Evolutionary conservation across 371 early-diverging fungal genomes (phyloP), one percentile per base, ranked within the genome.

Genomic region (Apophysomyces elegans): DNA sequence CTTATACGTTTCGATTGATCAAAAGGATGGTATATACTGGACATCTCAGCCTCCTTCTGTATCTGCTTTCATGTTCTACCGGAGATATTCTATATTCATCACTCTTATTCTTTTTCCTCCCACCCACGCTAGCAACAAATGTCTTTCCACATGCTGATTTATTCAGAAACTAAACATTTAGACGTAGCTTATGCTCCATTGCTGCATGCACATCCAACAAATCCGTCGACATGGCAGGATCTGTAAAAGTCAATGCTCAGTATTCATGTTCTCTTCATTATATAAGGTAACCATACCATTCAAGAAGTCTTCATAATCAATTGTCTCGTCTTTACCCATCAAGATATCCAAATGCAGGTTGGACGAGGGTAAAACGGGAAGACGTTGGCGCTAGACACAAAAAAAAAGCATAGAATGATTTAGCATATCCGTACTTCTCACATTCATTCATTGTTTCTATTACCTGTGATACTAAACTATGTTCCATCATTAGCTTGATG

Each of bases 241-340:
- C 89, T 89, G 79, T 58, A 57, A 56, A 39, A 41, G 18, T 35
- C 4, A 63, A 46, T 35, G 9, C 43, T 58, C 35, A 41, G n/a
- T 26, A 26, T 41, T 21, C 16, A 32, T 26, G 16, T 21, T 7
- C 38, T 43, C 8, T 1, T 5, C 38, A 35, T 37, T 35, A 11
- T 36, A 41, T 4, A 36, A 12, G 38, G 8, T 0, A 47, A 39
- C 67, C 83, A 75, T 74, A 88, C 92, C 89, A 59, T 91, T 90
- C 68, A 95, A 86, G 72, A 96, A 88, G 68, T 98, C 98, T 74
- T 93, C 93, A 61, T 94, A 89, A 57, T 94, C 97, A 67, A 97
- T 89, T 9, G 91, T 86, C 62, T 90, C 90, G 73, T 96, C 97
- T 69, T 83, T 87, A 60, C 97, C 97, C 66, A 80, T 78, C 64